Evolutionary conservation across 2,329 filamentous ascomycete species (phyloP), one percentile per base, ranked within the genome.

Genomic region (Amylocarpus encephaloides): DNA sequence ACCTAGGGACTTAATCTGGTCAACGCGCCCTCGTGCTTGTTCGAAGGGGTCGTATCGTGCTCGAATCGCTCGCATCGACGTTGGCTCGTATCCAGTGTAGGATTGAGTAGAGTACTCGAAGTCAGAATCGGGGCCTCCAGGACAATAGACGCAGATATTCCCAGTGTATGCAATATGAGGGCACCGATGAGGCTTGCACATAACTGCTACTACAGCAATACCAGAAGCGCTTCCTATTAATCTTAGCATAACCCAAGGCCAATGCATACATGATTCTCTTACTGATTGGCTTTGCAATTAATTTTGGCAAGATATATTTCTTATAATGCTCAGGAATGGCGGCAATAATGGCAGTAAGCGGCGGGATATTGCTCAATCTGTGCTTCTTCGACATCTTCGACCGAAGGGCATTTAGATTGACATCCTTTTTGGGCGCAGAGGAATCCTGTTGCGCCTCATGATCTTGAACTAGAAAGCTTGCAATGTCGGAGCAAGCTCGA

Each of bases 261-360:
- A 12, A 50, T 18, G 30, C 2, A 33, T 18, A 39, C n/a, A 6
- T 19, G 22, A 36, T 2, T 18, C 9, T 73, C 78, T 63, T 77
- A 86, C 88, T 79, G 53, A 98, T 97, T 1, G 93, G 93, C 71
- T 98, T 98, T 22, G 94, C 93, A 61, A 98, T 90, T 55, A 98
- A 75, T 71, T 95, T 95, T 16, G 91, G 93, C 55, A 97, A 72
- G 54, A 98, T 96, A 64, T 97, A 97, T 73, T 97, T 98, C 76
- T 97, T 98, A 73, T 97, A 96, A 68, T 97, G 91, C 67, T 98
- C 93, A n/a, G 94, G 94, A 33, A 98, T 92, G 9, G 93, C 93
- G 48, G 93, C 89, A 65, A 98, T 97, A 65, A 98, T 98, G 53
- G 93, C 92, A 7, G 92, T 97, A 57, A 98, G 74, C 22, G 94